Evolutionary conservation across 139 green algal species (phyloP).

Genomic region (Coelastrella sp.): DNA sequence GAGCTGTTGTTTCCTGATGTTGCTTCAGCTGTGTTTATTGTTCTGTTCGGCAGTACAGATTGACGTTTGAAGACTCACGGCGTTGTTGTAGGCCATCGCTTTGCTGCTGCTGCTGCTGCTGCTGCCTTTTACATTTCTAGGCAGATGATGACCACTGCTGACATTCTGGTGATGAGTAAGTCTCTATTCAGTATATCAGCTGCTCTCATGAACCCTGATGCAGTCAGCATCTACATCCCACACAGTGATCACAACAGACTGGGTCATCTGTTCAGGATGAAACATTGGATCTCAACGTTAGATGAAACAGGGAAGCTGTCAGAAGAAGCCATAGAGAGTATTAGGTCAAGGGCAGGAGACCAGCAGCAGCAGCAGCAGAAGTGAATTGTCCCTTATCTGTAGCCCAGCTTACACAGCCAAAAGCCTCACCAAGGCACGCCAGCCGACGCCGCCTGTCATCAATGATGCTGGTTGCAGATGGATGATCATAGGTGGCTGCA

Average conservation of each 20-base stretch:
- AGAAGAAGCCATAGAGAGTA: background rate
- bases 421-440: too few relatives aligned
- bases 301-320: slow-evolving; percentile 7
- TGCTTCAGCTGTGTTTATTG: too few relatives aligned
- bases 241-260: slow-evolving; percentile 14
- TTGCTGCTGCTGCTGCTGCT: background rate
- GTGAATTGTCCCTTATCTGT: too few relatives aligned
- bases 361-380: background rate
- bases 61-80: background rate
- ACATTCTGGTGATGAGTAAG: slow-evolving; percentile 31
- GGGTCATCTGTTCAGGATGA: slow-evolving; percentile 21
- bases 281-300: background rate
- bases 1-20: too few relatives aligned
- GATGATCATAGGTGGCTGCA: too few relatives aligned
- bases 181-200: slow-evolving; percentile 22
- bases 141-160: slow-evolving; percentile 27
- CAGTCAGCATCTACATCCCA: slow-evolving; percentile 15
- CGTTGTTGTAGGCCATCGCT: background rate
- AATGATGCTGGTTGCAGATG: too few relatives aligned
- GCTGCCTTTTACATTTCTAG: background rate
- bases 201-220: slow-evolving; percentile 12
- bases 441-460: too few relatives aligned
- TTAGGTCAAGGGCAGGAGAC: background rate
- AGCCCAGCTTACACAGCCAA: too few relatives aligned
- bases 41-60: too few relatives aligned